These are phyloP conservation scores for Pyrenophora seminiperda DNA, from an alignment of 2,329 filamentous ascomycete genomes.

Conservation along the genomic window DNA sequence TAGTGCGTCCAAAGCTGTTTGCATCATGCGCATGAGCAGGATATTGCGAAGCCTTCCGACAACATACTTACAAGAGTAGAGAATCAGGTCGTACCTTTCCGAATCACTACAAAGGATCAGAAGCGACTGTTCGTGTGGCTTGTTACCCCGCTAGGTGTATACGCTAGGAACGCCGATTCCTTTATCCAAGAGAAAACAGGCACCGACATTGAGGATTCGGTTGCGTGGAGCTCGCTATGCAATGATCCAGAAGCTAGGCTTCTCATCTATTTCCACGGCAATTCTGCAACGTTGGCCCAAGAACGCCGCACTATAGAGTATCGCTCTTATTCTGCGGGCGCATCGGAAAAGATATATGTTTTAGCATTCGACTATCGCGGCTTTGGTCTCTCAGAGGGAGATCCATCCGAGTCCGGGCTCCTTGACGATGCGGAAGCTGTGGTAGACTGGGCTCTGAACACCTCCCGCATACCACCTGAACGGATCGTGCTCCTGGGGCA, in stretches of 20 bases:
- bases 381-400: slow-evolving; percentile 80
- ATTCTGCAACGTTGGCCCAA: slow-evolving; percentile 78
- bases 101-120: slow-evolving; percentile 72
- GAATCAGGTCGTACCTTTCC: slow-evolving; percentile 87
- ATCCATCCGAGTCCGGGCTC: slow-evolving; percentile 77
- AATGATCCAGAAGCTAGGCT: slow-evolving; percentile 59
- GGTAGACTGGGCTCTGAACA: slow-evolving; percentile 74
- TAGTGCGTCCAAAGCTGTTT: slow-evolving; percentile 28
- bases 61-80: slow-evolving; percentile 54
- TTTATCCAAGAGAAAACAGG: slow-evolving; percentile 60
- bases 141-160: slow-evolving; percentile 77
- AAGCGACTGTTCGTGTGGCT: slow-evolving; percentile 90
- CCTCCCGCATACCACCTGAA: slow-evolving; percentile 67
- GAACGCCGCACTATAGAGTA: slow-evolving; percentile 77
- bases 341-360: slow-evolving; percentile 63
- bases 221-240: slow-evolving; percentile 57
- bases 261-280: slow-evolving; percentile 63
- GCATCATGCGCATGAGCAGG: not conserved
- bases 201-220: slow-evolving; percentile 52
- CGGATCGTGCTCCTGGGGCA: slow-evolving; percentile 85
- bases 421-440: slow-evolving; percentile 77
- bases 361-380: slow-evolving; percentile 91
- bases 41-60: not conserved
- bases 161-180: slow-evolving; percentile 68
- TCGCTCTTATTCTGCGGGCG: slow-evolving; percentile 72